Evolutionary conservation across 177 flowering plant genomes (phyloP).

Genomic region (Vitis hybrid): DNA sequence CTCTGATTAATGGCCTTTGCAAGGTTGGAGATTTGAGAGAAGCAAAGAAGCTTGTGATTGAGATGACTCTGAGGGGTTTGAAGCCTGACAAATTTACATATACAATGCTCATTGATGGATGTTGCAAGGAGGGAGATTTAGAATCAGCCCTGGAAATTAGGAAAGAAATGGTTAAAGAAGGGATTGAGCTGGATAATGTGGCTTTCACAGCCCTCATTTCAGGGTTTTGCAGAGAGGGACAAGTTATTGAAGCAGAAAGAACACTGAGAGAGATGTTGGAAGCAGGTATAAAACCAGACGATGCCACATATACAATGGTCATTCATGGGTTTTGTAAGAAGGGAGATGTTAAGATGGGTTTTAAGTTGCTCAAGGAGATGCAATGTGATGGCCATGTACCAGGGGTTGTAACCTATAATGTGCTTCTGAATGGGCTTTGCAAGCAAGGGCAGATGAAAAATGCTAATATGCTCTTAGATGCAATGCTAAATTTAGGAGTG

Average conservation of each 20-base stretch:
- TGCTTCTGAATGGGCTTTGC: constrained; percentile 71
- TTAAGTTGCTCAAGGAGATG: constrained; percentile 68
- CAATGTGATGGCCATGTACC: constrained; percentile 50
- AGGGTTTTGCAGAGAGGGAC: constrained; percentile 59
- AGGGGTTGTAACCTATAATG: constrained; percentile 67
- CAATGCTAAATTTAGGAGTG: constrained; percentile 70
- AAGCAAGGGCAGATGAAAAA: constrained; percentile 72
- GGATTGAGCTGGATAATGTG: constrained; percentile 63
- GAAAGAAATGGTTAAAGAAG: constrained; percentile 47
- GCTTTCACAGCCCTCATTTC: constrained; percentile 71
- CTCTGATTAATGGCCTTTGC: constrained; percentile 71
- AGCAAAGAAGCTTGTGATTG: constrained; percentile 48
- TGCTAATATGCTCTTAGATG: constrained; percentile 67
- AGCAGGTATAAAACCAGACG: constrained; percentile 57
- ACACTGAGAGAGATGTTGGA: constrained; percentile 62
- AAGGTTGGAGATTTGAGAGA: constrained; percentile 51
- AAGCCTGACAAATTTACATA: constrained; percentile 76
- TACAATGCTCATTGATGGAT: constrained; percentile 76
- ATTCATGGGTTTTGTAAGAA: constrained; percentile 69
- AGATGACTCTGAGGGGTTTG: constrained; percentile 46
- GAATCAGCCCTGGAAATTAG: constrained; percentile 50
- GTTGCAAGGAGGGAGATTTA: constrained; percentile 69
- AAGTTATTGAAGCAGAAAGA: constrained; percentile 54
- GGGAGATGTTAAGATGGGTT: constrained; percentile 64
- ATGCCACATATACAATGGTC: constrained; percentile 70